phyloP scores from a whole-genome alignment of 371 early-diverging fungal species.

The Rhizopus microsporus region DNA sequence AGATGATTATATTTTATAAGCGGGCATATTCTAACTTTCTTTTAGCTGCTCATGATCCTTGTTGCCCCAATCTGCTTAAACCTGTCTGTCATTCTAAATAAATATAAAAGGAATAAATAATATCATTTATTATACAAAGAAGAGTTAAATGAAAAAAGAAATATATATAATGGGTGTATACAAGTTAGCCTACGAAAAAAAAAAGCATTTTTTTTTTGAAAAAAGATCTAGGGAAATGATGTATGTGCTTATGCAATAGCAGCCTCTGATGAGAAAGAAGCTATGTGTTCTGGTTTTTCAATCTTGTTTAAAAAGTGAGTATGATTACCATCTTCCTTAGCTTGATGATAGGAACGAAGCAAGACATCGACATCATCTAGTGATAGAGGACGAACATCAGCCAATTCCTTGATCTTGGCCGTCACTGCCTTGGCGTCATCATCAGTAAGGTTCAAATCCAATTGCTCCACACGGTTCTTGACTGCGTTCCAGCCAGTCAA shows the following conservation, averaged over 20 bases:
- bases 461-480: slow-evolving; percentile 92
- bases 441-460: slow-evolving; percentile 82
- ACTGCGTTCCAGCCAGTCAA: slow-evolving; percentile 98
- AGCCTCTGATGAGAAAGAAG: slow-evolving; percentile 15
- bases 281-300: slow-evolving; percentile 30
- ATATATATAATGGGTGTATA: too few species aligned
- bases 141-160: too few species aligned
- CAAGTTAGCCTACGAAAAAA: too few species aligned
- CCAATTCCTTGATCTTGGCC: slow-evolving; percentile 88
- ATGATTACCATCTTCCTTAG: slow-evolving; percentile 27
- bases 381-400: slow-evolving; percentile 88
- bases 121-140: too few species aligned
- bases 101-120: background rate
- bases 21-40: background rate
- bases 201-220: too few species aligned
- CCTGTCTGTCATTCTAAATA: slow-evolving; percentile 6
- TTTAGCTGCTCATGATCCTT: slow-evolving; percentile 8
- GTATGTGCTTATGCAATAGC: slow-evolving; percentile 2
- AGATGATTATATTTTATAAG: background rate
- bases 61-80: slow-evolving; percentile 7
- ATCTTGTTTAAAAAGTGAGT: slow-evolving; percentile 26
- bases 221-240: too few species aligned
- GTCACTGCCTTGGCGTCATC: slow-evolving; percentile 92
- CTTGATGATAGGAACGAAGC: slow-evolving; percentile 34
- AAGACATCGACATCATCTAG: slow-evolving; percentile 86